Base-by-base conservation (phyloP, 768 basidiomycete species). In the Amanita pseudoporphyria region DNA sequence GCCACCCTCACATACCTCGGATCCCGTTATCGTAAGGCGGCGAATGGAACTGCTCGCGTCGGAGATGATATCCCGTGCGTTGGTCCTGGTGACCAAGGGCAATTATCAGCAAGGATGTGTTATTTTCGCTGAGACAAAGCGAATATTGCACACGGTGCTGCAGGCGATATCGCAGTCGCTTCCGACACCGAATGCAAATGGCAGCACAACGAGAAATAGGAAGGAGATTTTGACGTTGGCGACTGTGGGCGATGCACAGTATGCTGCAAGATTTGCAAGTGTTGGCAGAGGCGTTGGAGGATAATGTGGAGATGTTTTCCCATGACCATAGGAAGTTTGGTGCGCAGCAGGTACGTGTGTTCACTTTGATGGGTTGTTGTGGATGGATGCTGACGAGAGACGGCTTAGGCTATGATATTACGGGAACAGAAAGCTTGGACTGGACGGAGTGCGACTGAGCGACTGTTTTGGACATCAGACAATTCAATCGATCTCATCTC, bases 351-450 rank as follows among this genome's bases (percentile, higher is more conserved):
- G 91, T 91, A 54, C 50, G 71, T 66, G 9, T 47, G 24, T 47
- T 41, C 53, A 12, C 5, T 38, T 45, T 16, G 57, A 19, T 47
- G 51, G 41, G 40, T 52, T 39, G 18, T 46, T 33, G 45, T 22
- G 18, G 19, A 16, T n/a, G 19, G 3, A 24, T 38, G 13, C 26
- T 41, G 30, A 31, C 9, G 16, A 12, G 33, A 7, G 19, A 21
- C 3, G 10, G 9, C 44, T 10, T 55, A 95, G 88, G 95, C 95
- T 14, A 94, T 96, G 83, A 91, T 98, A 50, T 71, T 99, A 10
- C 78, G 95, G 21, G 89, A 94, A 60, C 96, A 99, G 64, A 92
- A 91, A 65, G 87, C 87, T 60, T 98, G 95, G 95, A 96, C 83
- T 54, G 81, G 82, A 21, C 74, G 92, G 44, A 93, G 89, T 56